phyloP scores from a whole-genome alignment of 257 asterid genomes.

The Solanum pinnatisectum region DNA sequence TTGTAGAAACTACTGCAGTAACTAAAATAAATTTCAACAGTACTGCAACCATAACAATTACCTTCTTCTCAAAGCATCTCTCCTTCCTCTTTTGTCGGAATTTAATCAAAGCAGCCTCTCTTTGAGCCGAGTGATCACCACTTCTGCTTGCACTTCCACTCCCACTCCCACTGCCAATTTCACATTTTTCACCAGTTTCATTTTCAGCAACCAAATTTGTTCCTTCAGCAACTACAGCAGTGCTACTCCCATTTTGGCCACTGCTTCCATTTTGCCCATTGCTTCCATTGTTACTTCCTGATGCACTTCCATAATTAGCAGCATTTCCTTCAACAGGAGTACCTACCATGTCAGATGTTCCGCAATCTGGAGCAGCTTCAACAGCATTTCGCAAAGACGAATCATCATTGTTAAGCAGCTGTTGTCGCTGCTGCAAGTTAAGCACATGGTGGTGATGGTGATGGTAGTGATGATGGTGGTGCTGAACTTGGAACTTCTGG shows the following conservation, averaged over 20 bases:
- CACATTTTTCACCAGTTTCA: conserved; percentile 16
- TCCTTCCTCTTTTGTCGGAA: conserved; percentile 43
- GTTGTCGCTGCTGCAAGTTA: conserved; percentile 22
- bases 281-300: conserved; percentile 37
- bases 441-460: conserved; percentile 40
- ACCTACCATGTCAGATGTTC: conserved; percentile 8
- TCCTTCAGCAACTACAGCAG: conserved; percentile 27
- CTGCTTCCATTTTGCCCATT: conserved; percentile 36
- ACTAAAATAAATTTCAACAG: neutral
- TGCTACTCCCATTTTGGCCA: conserved; percentile 27
- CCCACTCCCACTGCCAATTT: conserved; percentile 7
- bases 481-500: conserved; percentile 33
- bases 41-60: conserved; percentile 2
- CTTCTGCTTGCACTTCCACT: conserved; percentile 20
- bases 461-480: conserved; percentile 45
- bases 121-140: conserved; percentile 22
- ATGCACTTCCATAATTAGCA: conserved; percentile 39
- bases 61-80: conserved; percentile 46
- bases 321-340: conserved; percentile 25
- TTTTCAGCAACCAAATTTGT: conserved; percentile 19
- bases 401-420: conserved; percentile 9
- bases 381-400: conserved; percentile 8
- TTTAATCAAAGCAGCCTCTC: conserved; percentile 38
- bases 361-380: conserved; percentile 12
- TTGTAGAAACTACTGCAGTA: neutral